Base-by-base conservation (phyloP, 2,329 filamentous ascomycete species). In the Fusarium coicis region DNA sequence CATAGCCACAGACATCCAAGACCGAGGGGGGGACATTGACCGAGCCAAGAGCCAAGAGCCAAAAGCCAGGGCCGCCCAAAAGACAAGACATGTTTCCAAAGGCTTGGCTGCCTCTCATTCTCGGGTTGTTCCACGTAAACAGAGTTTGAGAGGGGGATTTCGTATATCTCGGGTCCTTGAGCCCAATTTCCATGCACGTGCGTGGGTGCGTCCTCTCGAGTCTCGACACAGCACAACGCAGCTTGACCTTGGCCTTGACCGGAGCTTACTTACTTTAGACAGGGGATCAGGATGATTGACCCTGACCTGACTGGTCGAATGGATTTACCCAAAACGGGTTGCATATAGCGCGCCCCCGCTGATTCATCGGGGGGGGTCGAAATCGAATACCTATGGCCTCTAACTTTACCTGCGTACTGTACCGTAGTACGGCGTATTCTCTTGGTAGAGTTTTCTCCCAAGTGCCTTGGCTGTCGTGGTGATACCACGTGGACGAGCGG, bases 161-260 rank as follows among this genome's bases (percentile, higher is more conserved):
- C 75, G 75, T 77, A 77, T 76, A 64, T 77, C 75, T 53, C 50
- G 50, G 75, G 43, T 74, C 74, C 74, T 74, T 62, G 37, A 46
- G 54, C 67, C 34, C 50, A 53, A 53, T 53, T 53, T 7, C 70
- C 70, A 71, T 65, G 70, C 70, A 59, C 60, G 50, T 66, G 53
- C 43, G 43, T 63, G 42, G 42, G 39, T 40, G 39, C 23, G 23
- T 23, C 59, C 36, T 46, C 53, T 58, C 42, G 47, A 55, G 32
- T 46, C 53, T 58, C 42, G 55, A 61, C 26, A 36, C 40, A 65
- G 39, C 46, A 50, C 43, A 64, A 34, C 44, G n/a, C 10, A 32
- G 46, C 28, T 32, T 32, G 15, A 49, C 46, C 52, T 36, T 15
- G 37, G 23, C 60, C 30, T 36, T 18, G 37, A 30, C 60, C n/a